Evolutionary conservation across 2,329 filamentous ascomycete genomes (phyloP).

Genomic region (Plectosphaerella sp.): DNA sequence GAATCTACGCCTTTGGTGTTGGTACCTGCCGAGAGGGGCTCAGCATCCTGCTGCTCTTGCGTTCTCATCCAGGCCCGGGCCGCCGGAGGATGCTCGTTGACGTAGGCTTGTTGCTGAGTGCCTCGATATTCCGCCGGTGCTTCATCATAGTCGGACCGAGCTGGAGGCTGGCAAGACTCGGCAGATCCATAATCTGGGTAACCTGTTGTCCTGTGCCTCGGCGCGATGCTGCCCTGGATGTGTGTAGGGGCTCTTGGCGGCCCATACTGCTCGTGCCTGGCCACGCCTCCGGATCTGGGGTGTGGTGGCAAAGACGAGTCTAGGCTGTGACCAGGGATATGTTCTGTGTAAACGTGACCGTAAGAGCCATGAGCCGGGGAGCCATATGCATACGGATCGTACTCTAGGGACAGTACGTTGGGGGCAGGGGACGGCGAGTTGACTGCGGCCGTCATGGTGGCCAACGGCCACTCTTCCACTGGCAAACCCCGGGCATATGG

Average conservation of each 20-base stretch:
- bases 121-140: no score
- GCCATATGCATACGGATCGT: slow-evolving; percentile 47
- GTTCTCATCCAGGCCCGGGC: no score
- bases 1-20: slow-evolving; percentile 3
- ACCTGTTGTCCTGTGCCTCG: slow-evolving; percentile 35
- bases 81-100: no score
- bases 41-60: no score
- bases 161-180: neutral
- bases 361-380: slow-evolving; percentile 35
- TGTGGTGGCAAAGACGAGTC: slow-evolving; percentile 1
- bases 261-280: neutral
- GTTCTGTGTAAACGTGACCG: slow-evolving; percentile 38
- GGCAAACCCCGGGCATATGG: no score
- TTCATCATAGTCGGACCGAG: neutral
- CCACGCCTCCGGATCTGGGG: neutral
- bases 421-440: slow-evolving; percentile 36
- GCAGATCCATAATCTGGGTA: slow-evolving; percentile 27
- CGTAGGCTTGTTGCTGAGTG: no score
- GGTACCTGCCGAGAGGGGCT: neutral
- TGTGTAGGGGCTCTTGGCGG: slow-evolving; percentile 4
- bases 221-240: slow-evolving; percentile 17
- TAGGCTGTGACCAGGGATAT: neutral
- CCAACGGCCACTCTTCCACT: slow-evolving; percentile 34
- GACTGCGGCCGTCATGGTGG: slow-evolving; percentile 31
- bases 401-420: slow-evolving; percentile 44